A percentile compares a stretch with the other conserved stretches of the same genome.
Conservation (phyloP, 441 rosid genomes). For the Erodium trifolium region DNA sequence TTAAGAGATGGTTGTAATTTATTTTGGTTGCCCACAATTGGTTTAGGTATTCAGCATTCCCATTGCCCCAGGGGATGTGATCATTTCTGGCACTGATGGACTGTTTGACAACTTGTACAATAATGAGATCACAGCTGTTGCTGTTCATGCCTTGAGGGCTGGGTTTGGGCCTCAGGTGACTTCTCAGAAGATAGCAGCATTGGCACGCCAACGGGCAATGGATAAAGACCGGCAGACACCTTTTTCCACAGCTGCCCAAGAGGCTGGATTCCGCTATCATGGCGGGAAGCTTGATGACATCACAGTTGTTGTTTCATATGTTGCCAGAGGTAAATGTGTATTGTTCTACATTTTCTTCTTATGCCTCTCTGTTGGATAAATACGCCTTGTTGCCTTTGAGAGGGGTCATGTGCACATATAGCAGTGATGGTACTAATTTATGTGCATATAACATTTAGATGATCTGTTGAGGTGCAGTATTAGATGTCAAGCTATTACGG, state of each 20-base stretch:
- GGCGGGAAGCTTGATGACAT: constrained; percentile 98
- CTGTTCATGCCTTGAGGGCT: constrained; percentile 65
- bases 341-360: no score
- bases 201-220: constrained; percentile 71
- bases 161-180: constrained; percentile 62
- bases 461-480: no score
- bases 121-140: constrained; percentile 68
- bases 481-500: no score
- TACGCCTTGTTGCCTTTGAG: no score
- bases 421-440: no score
- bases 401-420: no score
- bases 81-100: constrained; percentile 93
- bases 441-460: no score
- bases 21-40: not conserved
- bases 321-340: constrained; percentile 23
- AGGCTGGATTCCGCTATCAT: constrained; percentile 75
- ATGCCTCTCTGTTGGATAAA: no score
- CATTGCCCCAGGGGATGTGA: constrained; percentile 67
- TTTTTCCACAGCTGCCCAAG: constrained; percentile 82
- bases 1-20: not conserved
- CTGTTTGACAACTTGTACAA: constrained; percentile 81
- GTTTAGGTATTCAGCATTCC: constrained; percentile 67
- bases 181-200: constrained; percentile 78
- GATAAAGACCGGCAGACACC: constrained; percentile 76
- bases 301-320: constrained; percentile 77